These are phyloP conservation scores for Aspergillus pseudoviridinutans DNA, from an alignment of 2,329 filamentous ascomycete genomes.

Conservation along the genomic window DNA sequence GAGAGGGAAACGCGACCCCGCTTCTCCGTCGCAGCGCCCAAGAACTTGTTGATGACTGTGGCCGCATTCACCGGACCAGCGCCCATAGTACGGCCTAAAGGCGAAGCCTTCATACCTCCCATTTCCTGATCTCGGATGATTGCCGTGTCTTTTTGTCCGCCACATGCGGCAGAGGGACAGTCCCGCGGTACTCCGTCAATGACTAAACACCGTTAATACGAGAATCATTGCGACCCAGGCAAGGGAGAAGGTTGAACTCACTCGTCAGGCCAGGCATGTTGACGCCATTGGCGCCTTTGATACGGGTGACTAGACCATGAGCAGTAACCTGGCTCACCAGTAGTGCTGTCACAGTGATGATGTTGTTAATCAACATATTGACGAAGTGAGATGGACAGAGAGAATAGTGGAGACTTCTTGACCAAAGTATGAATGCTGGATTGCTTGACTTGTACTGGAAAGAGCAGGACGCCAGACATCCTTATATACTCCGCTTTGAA, in stretches of 20 bases:
- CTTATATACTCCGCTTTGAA: not conserved
- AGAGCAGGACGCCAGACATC: not conserved
- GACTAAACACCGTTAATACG: slow-evolving; percentile 36
- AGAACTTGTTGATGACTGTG: slow-evolving; percentile 57
- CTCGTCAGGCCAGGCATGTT: slow-evolving; percentile 59
- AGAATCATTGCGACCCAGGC: not conserved
- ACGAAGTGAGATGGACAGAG: not conserved
- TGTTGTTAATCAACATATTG: not conserved
- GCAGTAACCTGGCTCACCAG: slow-evolving; percentile 44
- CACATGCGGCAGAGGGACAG: slow-evolving; percentile 58
- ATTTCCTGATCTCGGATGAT: slow-evolving; percentile 64
- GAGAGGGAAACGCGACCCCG: not conserved
- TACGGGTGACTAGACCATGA: slow-evolving; percentile 56
- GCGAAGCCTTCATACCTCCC: slow-evolving; percentile 49
- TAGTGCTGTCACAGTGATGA: not conserved
- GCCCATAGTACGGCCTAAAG: slow-evolving; percentile 62
- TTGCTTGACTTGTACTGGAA: not conserved
- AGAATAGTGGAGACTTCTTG: not conserved
- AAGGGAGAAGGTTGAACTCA: slow-evolving; percentile 19
- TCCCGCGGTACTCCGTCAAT: slow-evolving; percentile 65
- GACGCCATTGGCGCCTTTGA: slow-evolving; percentile 59
- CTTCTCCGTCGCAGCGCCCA: slow-evolving; percentile 38
- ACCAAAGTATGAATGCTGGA: not conserved
- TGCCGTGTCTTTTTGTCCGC: slow-evolving; percentile 66
- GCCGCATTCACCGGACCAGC: slow-evolving; percentile 57